phyloP scores from a whole-genome alignment of 768 basidiomycete species.

The Boletus reticulatus region DNA sequence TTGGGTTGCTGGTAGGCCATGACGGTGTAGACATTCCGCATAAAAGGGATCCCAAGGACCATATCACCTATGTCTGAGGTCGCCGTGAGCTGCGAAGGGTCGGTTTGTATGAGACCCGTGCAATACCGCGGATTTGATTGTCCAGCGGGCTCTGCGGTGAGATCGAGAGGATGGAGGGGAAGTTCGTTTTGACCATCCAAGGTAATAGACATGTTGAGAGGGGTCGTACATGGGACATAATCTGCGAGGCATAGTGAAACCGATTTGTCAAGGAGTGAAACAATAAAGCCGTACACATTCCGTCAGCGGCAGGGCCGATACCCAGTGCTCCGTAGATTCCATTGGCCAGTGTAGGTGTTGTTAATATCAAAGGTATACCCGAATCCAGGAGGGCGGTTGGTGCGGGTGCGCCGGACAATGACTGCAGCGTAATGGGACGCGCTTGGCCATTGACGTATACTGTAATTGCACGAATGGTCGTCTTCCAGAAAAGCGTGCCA shows the following conservation, averaged over 20 bases:
- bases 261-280: background rate
- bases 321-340: conserved; percentile 77
- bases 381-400: conserved; percentile 74
- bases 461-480: conserved; percentile 52
- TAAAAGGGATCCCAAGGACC: conserved; percentile 75
- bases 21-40: conserved; percentile 75
- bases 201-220: conserved; percentile 70
- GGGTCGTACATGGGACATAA: conserved; percentile 69
- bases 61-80: conserved; percentile 55
- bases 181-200: conserved; percentile 56
- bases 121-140: conserved; percentile 48
- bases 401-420: conserved; percentile 37
- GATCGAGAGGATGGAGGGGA: conserved; percentile 72
- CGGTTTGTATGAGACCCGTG: conserved; percentile 66
- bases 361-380: conserved; percentile 65
- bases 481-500: conserved; percentile 64
- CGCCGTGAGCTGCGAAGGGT: conserved; percentile 40
- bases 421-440: conserved; percentile 41
- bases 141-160: conserved; percentile 48
- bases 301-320: conserved; percentile 54
- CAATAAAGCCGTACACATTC: conserved; percentile 51
- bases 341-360: conserved; percentile 60
- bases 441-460: conserved; percentile 52
- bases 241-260: conserved; percentile 41
- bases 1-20: conserved; percentile 60